phyloP scores from a whole-genome alignment of 768 basidiomycete genomes.

The Russula vinacea region DNA sequence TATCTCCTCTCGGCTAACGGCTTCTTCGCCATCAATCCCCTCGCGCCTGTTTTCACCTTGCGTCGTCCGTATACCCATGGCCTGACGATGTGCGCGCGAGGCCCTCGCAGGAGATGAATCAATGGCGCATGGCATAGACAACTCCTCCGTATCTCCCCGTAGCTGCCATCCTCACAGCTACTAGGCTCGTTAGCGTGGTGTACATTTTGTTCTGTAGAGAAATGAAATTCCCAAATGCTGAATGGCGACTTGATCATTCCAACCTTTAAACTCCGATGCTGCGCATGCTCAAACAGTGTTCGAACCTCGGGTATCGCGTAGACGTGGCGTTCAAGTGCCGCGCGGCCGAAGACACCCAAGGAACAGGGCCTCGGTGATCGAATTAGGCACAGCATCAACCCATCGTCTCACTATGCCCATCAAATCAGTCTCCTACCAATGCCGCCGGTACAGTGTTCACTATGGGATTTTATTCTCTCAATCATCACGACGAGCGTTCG shows the following conservation, averaged over 20 bases:
- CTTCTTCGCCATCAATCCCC: slow-evolving; percentile 16
- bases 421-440: neutral
- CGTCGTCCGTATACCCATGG: slow-evolving; percentile 24
- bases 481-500: neutral
- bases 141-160: slow-evolving; percentile 31
- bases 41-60: slow-evolving; percentile 20
- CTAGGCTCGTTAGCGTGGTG: slow-evolving; percentile 32
- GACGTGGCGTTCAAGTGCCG: neutral
- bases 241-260: neutral
- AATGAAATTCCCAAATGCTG: neutral
- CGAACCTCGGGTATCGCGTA: neutral
- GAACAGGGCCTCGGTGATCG: too few relatives aligned
- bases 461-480: neutral
- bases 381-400: neutral
- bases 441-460: neutral
- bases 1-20: slow-evolving; percentile 18
- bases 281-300: slow-evolving; percentile 1
- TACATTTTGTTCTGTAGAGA: slow-evolving; percentile 22
- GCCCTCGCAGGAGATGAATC: slow-evolving; percentile 32
- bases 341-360: neutral
- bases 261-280: neutral
- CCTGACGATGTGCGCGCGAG: slow-evolving; percentile 23
- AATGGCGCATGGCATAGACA: slow-evolving; percentile 32
- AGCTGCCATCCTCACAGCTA: slow-evolving; percentile 24
- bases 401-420: neutral